Evolutionary conservation across 208 protist species (phyloP).

Genomic region (Phytomonas sp.): DNA sequence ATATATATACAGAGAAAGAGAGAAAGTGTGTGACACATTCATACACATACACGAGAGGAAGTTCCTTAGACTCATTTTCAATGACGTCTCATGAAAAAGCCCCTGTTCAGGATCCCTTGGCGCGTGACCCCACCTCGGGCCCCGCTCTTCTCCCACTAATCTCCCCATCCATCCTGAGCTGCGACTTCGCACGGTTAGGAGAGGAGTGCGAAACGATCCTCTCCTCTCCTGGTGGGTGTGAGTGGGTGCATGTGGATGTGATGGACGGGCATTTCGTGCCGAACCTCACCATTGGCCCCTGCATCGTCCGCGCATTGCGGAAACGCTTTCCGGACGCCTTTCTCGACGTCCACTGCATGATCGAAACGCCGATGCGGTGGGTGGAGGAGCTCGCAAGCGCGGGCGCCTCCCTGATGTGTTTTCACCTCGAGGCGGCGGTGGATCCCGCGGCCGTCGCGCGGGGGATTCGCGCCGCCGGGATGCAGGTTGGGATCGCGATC

Average conservation of each 20-base stretch:
- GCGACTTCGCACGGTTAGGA: slow-evolving; percentile 78
- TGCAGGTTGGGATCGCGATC: slow-evolving; percentile 94
- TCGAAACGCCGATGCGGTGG: slow-evolving; percentile 88
- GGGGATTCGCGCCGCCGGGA: slow-evolving; percentile 54
- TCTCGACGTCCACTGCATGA: slow-evolving; percentile 97
- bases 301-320: slow-evolving; percentile 88
- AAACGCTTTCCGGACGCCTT: slow-evolving; percentile 76
- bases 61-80: too few relatives aligned
- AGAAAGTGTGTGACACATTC: too few relatives aligned
- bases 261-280: slow-evolving; percentile 98
- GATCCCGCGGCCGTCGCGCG: slow-evolving; percentile 45
- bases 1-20: too few relatives aligned
- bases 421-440: slow-evolving; percentile 92
- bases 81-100: too few relatives aligned
- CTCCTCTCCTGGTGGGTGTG: slow-evolving; percentile 30
- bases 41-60: too few relatives aligned
- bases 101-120: too few relatives aligned
- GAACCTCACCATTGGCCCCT: slow-evolving; percentile 95
- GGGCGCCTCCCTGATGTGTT: slow-evolving; percentile 90
- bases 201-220: slow-evolving; percentile 80
- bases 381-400: slow-evolving; percentile 81
- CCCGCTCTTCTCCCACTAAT: slow-evolving; percentile 58
- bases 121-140: too few relatives aligned
- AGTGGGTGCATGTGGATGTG: slow-evolving; percentile 97
- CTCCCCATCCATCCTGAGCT: slow-evolving; percentile 87